Conservation (phyloP, 2,329 filamentous ascomycete genomes). For the Drechslera avenae region DNA sequence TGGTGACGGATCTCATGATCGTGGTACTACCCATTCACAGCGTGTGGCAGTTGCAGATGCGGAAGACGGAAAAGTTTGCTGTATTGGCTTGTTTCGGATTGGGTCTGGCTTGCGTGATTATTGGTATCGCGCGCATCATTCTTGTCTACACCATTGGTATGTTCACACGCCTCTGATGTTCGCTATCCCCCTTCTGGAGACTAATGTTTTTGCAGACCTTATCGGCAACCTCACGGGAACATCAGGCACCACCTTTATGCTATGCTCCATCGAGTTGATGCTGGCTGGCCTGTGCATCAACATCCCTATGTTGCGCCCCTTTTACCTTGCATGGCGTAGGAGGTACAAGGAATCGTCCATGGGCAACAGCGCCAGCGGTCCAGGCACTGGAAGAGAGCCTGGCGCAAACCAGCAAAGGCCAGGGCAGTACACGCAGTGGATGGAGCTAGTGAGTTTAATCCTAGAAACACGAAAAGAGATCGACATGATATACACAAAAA, state of each 20-base stretch:
- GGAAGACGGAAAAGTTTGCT: constrained; percentile 30
- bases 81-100: constrained; percentile 29
- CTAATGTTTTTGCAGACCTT: constrained; percentile 18
- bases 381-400: constrained; percentile 8
- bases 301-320: constrained; percentile 31
- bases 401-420: constrained; percentile 12
- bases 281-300: constrained; percentile 30
- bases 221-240: constrained; percentile 29
- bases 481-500: neutral
- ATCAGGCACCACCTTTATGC: constrained; percentile 30
- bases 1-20: constrained; percentile 25
- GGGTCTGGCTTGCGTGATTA: constrained; percentile 24
- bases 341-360: constrained; percentile 23
- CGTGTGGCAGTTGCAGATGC: constrained; percentile 30
- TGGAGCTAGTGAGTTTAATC: constrained; percentile 25
- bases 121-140: constrained; percentile 30
- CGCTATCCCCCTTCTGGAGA: no score
- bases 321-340: constrained; percentile 25
- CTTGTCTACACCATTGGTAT: constrained; percentile 25
- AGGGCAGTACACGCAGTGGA: constrained; percentile 27
- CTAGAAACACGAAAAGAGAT: neutral
- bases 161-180: neutral
- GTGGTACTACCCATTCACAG: constrained; percentile 20
- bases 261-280: constrained; percentile 30
- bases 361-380: constrained; percentile 8